Base-by-base conservation (phyloP, 768 basidiomycete species). In the Phlebiopsis gigantea region DNA sequence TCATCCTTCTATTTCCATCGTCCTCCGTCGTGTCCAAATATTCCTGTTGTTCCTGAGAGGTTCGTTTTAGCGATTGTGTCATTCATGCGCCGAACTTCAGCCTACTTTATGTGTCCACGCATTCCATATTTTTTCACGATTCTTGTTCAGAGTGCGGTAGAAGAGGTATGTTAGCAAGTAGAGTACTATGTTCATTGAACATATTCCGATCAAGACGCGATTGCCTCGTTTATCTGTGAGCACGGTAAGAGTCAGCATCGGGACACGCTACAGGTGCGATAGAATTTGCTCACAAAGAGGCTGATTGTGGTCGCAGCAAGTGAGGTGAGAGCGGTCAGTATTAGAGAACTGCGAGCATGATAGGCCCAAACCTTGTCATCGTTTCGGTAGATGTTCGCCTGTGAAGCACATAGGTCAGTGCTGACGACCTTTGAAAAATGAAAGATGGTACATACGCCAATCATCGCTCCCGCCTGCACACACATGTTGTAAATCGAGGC, bases 21-120 rank as follows among this genome's bases (percentile, higher is more conserved):
- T 88, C 84, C 34, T 73, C 77, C 17, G 85, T 84, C 21, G 76
- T 85, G 48, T 77, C 75, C 1, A 86, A 63, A 66, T 88, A 88
- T n/a, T 80, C 70, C 48, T 76, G 72, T 62, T 79, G 80, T 64
- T 84, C 77, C 83, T 84, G 57, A 1, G 50, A 9, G 14, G 48
- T 46, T 1, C 57, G 46, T 1, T n/a, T 43, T 43, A 29, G 30
- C n/a, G 39, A 25, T 17, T 8, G 14, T 12, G 24, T 53, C 19
- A 47, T 28, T 25, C 34, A 28, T 48, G 9, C 34, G 26, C 39
- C n/a, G n/a, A n/a, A n/a, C n/a, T n/a, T n/a, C 22, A 44, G 51
- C 34, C 28, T 66, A 79, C 80, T 76, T 82, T 71, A 14, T 71
- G 59, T 1, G 78, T 69, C 81, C 73, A 77, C 0, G 70, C 63